Percentiles rank a stretch among this genome's conserved stretches.
These are phyloP conservation scores for Pleoardoris graminearum DNA, from an alignment of 2,329 filamentous ascomycete species.

Conservation along the genomic window DNA sequence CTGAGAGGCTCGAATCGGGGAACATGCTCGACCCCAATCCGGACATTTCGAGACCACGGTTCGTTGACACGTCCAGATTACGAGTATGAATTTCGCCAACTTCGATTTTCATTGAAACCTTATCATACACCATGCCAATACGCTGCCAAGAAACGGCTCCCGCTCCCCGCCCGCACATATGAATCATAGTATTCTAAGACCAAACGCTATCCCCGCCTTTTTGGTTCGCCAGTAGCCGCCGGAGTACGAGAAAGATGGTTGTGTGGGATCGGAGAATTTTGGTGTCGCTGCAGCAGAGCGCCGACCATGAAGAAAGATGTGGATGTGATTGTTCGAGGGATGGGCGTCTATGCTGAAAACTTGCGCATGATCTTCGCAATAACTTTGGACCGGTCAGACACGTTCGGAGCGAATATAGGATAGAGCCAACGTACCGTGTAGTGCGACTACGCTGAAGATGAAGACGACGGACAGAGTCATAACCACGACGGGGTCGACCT, in stretches of 20 bases:
- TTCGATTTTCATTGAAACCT: constrained; percentile 25
- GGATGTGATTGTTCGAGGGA: constrained; percentile 13
- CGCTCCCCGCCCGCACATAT: constrained; percentile 8
- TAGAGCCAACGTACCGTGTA: constrained; percentile 77
- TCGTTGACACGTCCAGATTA: no score
- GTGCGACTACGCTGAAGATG: constrained; percentile 96
- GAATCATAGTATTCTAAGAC: constrained; percentile 17
- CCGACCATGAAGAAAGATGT: constrained; percentile 14
- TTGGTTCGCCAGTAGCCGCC: constrained; percentile 1
- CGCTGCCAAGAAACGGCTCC: constrained; percentile 18
- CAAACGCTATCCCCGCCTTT: constrained; percentile 4
- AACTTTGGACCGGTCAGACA: constrained; percentile 59
- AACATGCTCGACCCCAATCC: no score
- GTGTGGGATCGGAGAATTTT: constrained; percentile 1
- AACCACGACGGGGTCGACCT: constrained; percentile 97
- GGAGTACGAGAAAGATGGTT: background rate
- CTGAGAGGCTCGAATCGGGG: no score
- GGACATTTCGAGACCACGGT: no score
- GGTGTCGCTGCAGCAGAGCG: constrained; percentile 28
- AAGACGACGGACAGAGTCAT: constrained; percentile 95
- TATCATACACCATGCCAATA: constrained; percentile 42
- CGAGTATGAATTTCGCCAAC: constrained; percentile 1
- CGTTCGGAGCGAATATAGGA: background rate
- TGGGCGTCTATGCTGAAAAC: constrained; percentile 63
- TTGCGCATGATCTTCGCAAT: constrained; percentile 93